Base-by-base conservation (phyloP, 345 rosid species). In the Arabis alpina region DNA sequence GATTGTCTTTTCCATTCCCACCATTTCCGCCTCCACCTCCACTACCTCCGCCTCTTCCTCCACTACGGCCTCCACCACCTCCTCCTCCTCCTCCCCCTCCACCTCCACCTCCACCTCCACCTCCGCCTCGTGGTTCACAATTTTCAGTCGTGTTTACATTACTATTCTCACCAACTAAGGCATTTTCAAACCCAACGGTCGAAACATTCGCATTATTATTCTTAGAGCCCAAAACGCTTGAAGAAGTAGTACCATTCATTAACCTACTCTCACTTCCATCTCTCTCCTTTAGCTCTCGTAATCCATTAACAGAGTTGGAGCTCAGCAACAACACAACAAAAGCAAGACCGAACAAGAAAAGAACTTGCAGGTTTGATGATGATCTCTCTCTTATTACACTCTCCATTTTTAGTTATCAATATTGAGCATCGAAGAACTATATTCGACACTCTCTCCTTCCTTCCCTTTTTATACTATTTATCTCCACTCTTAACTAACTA, bases 241-340 rank as follows among this genome's bases (percentile, higher is more conserved):
- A 66, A 36, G 61, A 28, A 8, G 27, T 55, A 72, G 42, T 39
- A 64, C 36, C 66, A 50, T 45, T 49, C 15, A 23, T 25, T 24
- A 39, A 58, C n/a, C 9, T 19, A 50, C 49, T 73, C 61, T 50
- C 66, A 47, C 23, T 67, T 30, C 42, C 62, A 53, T 61, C 74
- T 69, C 52, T 67, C 50, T 66, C 76, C 32, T 70, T 77, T 34
- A 52, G 47, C 58, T 77, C 70, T 60, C 71, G 74, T 55, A 67
- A 58, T 61, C 82, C 88, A 66, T 60, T 6, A 68, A 74, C 82
- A 52, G 61, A 65, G 43, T 70, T 60, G 16, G 80, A 61, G 77
- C 80, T 58, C 42, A 76, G 57, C 36, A 64, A 34, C 52, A 68
- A 60, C 42, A 49, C 37, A 73, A 32, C 8, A 73, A 10, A 73